phyloP scores from a whole-genome alignment of 2,329 filamentous ascomycete species.

The Penicillium sp. region DNA sequence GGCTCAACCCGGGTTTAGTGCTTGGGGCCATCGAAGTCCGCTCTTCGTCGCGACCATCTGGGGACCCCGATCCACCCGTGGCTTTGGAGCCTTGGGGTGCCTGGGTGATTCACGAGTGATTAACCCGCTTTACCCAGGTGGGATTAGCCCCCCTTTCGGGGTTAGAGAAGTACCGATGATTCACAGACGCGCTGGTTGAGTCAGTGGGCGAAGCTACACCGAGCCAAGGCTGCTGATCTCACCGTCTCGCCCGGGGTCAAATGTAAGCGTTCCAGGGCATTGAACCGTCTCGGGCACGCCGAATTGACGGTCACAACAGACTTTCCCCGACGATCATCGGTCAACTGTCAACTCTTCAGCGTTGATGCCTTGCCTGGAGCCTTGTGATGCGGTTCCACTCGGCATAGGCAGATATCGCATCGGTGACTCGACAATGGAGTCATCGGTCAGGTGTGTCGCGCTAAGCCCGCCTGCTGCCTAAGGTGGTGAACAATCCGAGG shows the following conservation, averaged over 20 bases:
- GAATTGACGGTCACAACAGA: conserved; percentile 16
- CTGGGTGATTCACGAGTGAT: background rate
- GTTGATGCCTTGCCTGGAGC: conserved; percentile 8
- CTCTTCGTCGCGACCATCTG: background rate
- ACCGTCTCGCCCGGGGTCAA: conserved; percentile 11
- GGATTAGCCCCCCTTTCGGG: background rate
- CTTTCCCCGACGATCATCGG: background rate
- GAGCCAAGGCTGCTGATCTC: conserved; percentile 14
- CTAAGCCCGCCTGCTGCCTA: conserved; percentile 15
- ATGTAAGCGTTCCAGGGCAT: background rate
- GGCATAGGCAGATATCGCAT: conserved; percentile 12
- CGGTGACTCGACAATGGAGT: conserved; percentile 14
- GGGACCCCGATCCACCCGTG: background rate
- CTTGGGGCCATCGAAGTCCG: conserved; percentile 7
- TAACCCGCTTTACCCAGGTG: conserved; percentile 8
- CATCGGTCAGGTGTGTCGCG: conserved; percentile 14
- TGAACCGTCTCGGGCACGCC: conserved; percentile 5
- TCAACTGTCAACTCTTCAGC: background rate
- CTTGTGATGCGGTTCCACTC: conserved; percentile 7
- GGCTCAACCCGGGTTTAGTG: conserved; percentile 6
- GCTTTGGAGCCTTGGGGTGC: background rate
- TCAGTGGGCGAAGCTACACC: conserved; percentile 13
- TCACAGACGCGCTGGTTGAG: conserved; percentile 7
- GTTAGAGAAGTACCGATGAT: background rate
- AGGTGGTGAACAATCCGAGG: conserved; percentile 1